phyloP scores from a whole-genome alignment of 2,329 filamentous ascomycete genomes.

The Penicillium sp. region DNA sequence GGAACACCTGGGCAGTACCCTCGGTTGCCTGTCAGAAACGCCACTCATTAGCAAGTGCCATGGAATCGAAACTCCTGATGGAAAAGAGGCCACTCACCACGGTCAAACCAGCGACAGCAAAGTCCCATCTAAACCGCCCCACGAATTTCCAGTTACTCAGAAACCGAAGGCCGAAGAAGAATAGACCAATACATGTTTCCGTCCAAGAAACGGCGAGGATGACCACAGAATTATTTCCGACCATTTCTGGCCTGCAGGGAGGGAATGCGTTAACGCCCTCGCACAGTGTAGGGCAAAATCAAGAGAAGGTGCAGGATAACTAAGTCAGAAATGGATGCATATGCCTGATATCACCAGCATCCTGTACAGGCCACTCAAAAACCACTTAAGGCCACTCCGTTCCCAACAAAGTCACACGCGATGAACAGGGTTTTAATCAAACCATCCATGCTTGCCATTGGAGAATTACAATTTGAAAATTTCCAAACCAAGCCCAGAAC shows the following conservation, averaged over 20 bases:
- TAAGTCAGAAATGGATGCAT: not conserved
- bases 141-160: slow-evolving; percentile 18
- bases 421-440: not conserved
- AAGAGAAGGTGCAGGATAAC: not conserved
- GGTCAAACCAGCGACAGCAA: slow-evolving; percentile 13
- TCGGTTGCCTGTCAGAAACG: not conserved
- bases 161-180: slow-evolving; percentile 16
- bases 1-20: slow-evolving; percentile 11
- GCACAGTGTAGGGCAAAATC: not conserved
- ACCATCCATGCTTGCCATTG: not conserved
- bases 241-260: not conserved
- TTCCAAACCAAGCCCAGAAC: not conserved
- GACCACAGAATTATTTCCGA: not conserved
- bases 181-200: slow-evolving; percentile 16
- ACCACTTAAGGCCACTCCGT: not conserved
- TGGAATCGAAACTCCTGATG: not conserved
- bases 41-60: not conserved
- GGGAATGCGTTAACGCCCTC: not conserved
- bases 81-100: slow-evolving; percentile 8
- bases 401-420: not conserved
- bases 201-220: slow-evolving; percentile 17
- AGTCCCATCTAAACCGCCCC: slow-evolving; percentile 19
- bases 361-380: not conserved
- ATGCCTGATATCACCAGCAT: not conserved
- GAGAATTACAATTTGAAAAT: not conserved